Evolutionary conservation across 2,329 filamentous ascomycete genomes (phyloP).

Genomic region (Nannizziopsis barbatae): DNA sequence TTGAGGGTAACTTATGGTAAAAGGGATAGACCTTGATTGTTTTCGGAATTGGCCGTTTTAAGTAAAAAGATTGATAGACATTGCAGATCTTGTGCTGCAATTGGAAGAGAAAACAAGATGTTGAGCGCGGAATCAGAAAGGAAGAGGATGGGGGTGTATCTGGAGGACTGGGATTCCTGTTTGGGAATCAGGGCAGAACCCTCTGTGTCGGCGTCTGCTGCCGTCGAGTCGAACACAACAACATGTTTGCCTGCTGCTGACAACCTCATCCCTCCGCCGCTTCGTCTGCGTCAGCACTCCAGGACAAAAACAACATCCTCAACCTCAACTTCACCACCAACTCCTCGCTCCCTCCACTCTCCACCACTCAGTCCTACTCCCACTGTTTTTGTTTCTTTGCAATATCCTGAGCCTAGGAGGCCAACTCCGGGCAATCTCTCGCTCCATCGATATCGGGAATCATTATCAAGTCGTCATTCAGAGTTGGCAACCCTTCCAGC

Average conservation of each 20-base stretch:
- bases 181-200: neutral
- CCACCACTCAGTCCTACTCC: constrained; percentile 14
- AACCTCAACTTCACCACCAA: too few species aligned
- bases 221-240: neutral
- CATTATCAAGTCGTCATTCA: constrained; percentile 10
- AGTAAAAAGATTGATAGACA: neutral
- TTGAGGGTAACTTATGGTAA: too few species aligned
- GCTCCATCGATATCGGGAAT: constrained; percentile 17
- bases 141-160: constrained; percentile 8
- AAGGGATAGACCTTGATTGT: too few species aligned
- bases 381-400: constrained; percentile 15
- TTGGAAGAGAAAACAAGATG: neutral
- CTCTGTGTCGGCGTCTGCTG: neutral
- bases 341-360: constrained; percentile 3
- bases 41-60: neutral
- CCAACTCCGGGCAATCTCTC: constrained; percentile 12
- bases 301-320: constrained; percentile 3
- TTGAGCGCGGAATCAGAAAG: constrained; percentile 6
- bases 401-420: neutral
- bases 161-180: constrained; percentile 10
- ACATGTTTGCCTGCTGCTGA: neutral
- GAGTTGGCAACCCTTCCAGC: constrained; percentile 7
- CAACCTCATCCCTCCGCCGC: constrained; percentile 10
- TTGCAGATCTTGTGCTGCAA: neutral
- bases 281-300: constrained; percentile 5